Conservation (phyloP, 805 yeast species). For the Candida koratica region DNA sequence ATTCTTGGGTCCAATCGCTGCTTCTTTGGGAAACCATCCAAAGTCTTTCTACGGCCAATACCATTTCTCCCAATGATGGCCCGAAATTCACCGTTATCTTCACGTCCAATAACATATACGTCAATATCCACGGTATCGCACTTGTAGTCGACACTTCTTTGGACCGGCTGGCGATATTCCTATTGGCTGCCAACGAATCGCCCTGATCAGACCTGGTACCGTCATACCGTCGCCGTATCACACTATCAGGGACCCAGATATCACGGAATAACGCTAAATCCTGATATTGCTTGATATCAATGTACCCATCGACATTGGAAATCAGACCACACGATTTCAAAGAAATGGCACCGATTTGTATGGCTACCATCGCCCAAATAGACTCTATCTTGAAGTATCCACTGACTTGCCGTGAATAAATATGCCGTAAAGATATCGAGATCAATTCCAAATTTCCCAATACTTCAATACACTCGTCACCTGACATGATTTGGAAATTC, state of each 20-base stretch:
- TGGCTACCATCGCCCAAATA: conserved; percentile 45
- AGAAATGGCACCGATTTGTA: conserved; percentile 41
- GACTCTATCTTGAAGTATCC: conserved; percentile 55
- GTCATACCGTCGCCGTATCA: background rate
- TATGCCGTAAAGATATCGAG: conserved; percentile 76
- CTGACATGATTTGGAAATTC: conserved; percentile 53
- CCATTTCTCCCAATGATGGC: conserved; percentile 68
- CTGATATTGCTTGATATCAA: conserved; percentile 81
- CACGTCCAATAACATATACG: conserved; percentile 51
- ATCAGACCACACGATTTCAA: conserved; percentile 50
- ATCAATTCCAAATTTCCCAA: conserved; percentile 51
- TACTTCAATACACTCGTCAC: conserved; percentile 40
- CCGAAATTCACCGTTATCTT: conserved; percentile 71
- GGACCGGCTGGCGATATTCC: conserved; percentile 44
- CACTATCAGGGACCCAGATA: conserved; percentile 60
- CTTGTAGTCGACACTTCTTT: conserved; percentile 57
- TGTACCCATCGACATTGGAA: conserved; percentile 52
- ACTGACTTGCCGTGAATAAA: conserved; percentile 85
- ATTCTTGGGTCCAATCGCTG: conserved; percentile 65
- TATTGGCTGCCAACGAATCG: conserved; percentile 20
- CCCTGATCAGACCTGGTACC: no score
- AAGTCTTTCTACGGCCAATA: conserved; percentile 49
- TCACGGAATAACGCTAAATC: conserved; percentile 80
- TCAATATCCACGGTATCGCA: conserved; percentile 72
- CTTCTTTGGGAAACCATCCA: conserved; percentile 71